Percentiles rank a stretch among this genome's conserved stretches.
These are phyloP conservation scores for Boletus sensibilis DNA, from an alignment of 768 basidiomycete genomes.

Conservation along the genomic window DNA sequence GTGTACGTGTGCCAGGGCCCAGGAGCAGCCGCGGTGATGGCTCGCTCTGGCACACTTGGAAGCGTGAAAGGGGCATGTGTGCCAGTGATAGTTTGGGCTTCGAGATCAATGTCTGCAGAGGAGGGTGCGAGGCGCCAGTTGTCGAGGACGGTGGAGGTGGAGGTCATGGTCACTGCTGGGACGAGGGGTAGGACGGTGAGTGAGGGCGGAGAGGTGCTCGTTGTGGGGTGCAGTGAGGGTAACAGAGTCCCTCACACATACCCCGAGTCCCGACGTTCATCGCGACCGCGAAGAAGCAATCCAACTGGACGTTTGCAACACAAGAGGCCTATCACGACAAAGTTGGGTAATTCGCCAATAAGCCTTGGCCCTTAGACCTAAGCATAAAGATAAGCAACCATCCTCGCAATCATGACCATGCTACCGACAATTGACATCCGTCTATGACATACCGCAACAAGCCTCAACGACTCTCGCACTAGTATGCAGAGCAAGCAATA, in stretches of 20 bases:
- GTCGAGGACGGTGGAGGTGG: constrained; percentile 10
- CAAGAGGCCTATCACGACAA: too few relatives aligned
- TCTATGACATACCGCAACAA: neutral
- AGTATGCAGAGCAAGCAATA: neutral
- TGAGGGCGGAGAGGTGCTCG: neutral
- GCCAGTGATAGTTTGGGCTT: constrained; percentile 14
- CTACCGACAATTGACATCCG: too few relatives aligned
- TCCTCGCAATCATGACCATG: neutral
- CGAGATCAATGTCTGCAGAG: constrained; percentile 11
- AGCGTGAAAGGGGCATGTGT: constrained; percentile 1
- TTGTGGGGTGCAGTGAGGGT: neutral
- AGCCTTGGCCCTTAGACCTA: too few relatives aligned
- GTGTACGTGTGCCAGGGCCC: constrained; percentile 8
- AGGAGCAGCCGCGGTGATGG: constrained; percentile 4
- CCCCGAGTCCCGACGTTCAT: neutral
- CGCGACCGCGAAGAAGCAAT: neutral
- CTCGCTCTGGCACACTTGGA: constrained; percentile 3
- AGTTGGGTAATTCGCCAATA: too few relatives aligned
- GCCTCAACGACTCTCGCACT: neutral
- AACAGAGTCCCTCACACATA: neutral
- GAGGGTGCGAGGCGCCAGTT: constrained; percentile 11
- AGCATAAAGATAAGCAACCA: neutral
- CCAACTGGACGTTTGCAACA: too few relatives aligned
- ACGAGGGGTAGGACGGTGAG: too few relatives aligned
- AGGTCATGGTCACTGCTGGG: neutral